These are phyloP conservation scores for Sextonia rubra DNA, from an alignment of 164 flowering plant species.

Conservation along the genomic window DNA sequence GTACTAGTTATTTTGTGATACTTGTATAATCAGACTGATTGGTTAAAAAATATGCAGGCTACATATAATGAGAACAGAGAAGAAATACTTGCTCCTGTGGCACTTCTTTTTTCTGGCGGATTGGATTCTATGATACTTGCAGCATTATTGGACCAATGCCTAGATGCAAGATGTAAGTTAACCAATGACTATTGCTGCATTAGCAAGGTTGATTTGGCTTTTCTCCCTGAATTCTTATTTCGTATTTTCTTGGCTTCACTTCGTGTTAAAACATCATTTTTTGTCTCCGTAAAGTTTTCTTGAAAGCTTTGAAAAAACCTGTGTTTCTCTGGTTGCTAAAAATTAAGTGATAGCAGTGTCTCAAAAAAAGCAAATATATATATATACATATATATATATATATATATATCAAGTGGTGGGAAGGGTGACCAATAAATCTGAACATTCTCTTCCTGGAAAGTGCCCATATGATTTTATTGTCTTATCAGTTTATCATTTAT, in stretches of 20 bases:
- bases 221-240: constrained; percentile 1
- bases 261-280: not conserved
- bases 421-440: too few relatives aligned
- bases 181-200: constrained; percentile 10
- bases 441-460: not conserved
- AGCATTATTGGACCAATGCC: constrained; percentile 69
- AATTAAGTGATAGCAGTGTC: too few relatives aligned
- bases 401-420: too few relatives aligned
- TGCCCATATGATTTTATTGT: not conserved
- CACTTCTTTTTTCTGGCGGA: constrained; percentile 96
- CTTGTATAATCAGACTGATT: not conserved
- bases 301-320: not conserved
- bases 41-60: constrained; percentile 13
- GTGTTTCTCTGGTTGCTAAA: not conserved
- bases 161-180: constrained; percentile 63
- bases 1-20: not conserved
- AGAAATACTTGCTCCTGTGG: constrained; percentile 55
- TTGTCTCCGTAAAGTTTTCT: not conserved
- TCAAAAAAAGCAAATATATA: too few relatives aligned
- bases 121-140: constrained; percentile 96
- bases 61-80: not conserved
- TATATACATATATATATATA: too few relatives aligned
- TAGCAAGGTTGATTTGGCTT: not conserved
- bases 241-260: not conserved
- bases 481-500: not conserved